Evolutionary conservation across 768 basidiomycete genomes (phyloP).

Genomic region (Myochromella boudieri): DNA sequence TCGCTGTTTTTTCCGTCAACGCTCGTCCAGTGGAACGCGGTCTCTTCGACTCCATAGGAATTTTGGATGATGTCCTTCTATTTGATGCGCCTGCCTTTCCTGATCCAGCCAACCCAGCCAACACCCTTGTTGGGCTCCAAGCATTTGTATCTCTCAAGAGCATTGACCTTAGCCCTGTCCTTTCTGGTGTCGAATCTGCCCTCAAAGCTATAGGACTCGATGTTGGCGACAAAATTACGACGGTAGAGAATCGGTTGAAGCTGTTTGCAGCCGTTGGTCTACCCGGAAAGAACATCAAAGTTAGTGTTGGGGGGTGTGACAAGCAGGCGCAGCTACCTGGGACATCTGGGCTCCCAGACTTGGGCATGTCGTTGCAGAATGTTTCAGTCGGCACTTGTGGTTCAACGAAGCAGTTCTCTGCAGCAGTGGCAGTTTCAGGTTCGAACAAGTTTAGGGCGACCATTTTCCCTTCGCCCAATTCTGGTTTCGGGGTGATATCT

Average conservation of each 20-base stretch:
- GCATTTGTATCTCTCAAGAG: conserved; percentile 35
- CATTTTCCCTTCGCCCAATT: conserved; percentile 34
- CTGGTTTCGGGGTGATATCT: conserved; percentile 44
- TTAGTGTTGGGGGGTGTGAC: conserved; percentile 33
- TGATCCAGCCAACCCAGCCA: conserved; percentile 29
- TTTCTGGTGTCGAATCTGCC: conserved; percentile 19
- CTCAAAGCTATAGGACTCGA: conserved; percentile 29
- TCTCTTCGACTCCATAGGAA: conserved; percentile 17
- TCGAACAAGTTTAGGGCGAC: conserved; percentile 25
- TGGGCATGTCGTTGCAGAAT: conserved; percentile 33
- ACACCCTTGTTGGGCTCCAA: conserved; percentile 31
- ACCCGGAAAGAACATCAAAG: conserved; percentile 28
- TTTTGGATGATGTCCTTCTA: conserved; percentile 34
- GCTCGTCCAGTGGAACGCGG: conserved; percentile 16
- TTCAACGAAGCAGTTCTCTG: conserved; percentile 14
- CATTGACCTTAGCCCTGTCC: conserved; percentile 23
- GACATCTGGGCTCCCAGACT: conserved; percentile 29
- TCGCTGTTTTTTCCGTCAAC: conserved; percentile 6
- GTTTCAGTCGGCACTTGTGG: conserved; percentile 32
- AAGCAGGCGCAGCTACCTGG: conserved; percentile 19
- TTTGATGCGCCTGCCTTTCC: conserved; percentile 41
- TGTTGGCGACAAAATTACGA: conserved; percentile 26
- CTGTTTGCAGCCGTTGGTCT: conserved; percentile 34
- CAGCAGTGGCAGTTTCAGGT: conserved; percentile 20
- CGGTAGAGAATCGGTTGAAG: conserved; percentile 28